phyloP scores from a whole-genome alignment of 495 filamentous ascomycete genomes.

The Opeltia flavorubescens region DNA sequence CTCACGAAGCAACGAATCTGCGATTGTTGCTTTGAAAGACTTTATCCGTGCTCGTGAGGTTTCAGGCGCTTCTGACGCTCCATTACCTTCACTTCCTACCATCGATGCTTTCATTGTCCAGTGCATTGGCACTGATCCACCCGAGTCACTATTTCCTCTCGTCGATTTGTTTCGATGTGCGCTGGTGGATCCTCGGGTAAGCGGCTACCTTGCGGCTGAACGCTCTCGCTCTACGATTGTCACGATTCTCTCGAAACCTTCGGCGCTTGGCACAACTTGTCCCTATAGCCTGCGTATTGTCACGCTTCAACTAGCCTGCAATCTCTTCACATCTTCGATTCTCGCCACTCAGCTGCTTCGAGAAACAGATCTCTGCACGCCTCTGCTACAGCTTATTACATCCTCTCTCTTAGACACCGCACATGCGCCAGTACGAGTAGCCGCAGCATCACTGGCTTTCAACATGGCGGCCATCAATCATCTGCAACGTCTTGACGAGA shows the following conservation, averaged over 20 bases:
- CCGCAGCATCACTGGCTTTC: constrained; percentile 69
- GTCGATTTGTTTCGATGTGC: constrained; percentile 70
- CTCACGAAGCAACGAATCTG: constrained; percentile 29
- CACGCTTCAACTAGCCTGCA: constrained; percentile 51
- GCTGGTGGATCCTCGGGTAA: constrained; percentile 70
- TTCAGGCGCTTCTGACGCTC: constrained; percentile 40
- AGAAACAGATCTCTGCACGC: constrained; percentile 13
- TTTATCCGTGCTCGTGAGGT: constrained; percentile 47
- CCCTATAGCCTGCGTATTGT: constrained; percentile 78
- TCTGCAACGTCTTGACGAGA: constrained; percentile 40
- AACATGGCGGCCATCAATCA: constrained; percentile 64
- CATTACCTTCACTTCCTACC: constrained; percentile 43
- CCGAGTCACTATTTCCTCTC: constrained; percentile 55
- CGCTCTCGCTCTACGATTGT: constrained; percentile 44
- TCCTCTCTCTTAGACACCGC: constrained; percentile 40
- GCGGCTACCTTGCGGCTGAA: constrained; percentile 75
- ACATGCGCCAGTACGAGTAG: constrained; percentile 45
- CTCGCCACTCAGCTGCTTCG: constrained; percentile 29
- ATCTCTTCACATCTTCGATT: constrained; percentile 44
- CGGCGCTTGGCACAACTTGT: constrained; percentile 28
- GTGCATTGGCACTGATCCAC: constrained; percentile 35
- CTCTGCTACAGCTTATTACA: constrained; percentile 35
- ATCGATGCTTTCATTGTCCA: constrained; percentile 39
- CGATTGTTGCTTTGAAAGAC: constrained; percentile 41
- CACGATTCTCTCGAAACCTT: constrained; percentile 47